These are phyloP conservation scores for Yarrowia galli DNA, from an alignment of 1,139 yeast genomes.

Conservation along the genomic window DNA sequence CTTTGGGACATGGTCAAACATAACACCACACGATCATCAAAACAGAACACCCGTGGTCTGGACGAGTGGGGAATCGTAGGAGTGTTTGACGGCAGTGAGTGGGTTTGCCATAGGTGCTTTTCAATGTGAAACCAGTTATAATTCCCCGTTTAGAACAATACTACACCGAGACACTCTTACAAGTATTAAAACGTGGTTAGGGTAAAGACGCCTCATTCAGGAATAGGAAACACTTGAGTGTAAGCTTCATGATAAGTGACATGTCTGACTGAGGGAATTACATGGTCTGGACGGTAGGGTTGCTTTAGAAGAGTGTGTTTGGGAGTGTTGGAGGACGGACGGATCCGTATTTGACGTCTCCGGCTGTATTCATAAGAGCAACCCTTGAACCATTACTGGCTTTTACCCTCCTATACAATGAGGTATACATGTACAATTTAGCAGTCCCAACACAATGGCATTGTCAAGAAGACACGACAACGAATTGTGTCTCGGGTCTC, in stretches of 20 bases:
- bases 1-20: constrained; percentile 13
- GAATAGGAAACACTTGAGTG: neutral
- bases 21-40: constrained; percentile 13
- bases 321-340: no score
- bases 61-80: no score
- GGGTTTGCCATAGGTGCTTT: no score
- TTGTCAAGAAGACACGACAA: neutral
- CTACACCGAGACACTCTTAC: no score
- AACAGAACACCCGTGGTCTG: neutral
- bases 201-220: constrained; percentile 1
- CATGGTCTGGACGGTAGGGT: neutral
- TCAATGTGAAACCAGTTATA: no score
- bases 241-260: neutral
- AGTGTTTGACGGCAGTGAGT: no score
- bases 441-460: neutral
- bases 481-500: neutral
- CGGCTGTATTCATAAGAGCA: neutral
- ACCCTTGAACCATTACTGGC: neutral
- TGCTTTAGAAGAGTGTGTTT: neutral
- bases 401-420: neutral
- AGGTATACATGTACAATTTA: constrained; percentile 11
- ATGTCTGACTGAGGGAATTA: constrained; percentile 2
- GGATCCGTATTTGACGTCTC: neutral
- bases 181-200: neutral
- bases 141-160: no score